Evolutionary conservation across 2,329 filamentous ascomycete genomes (phyloP), one percentile per base, ranked within the genome.

Genomic region (Claviceps spartinae): DNA sequence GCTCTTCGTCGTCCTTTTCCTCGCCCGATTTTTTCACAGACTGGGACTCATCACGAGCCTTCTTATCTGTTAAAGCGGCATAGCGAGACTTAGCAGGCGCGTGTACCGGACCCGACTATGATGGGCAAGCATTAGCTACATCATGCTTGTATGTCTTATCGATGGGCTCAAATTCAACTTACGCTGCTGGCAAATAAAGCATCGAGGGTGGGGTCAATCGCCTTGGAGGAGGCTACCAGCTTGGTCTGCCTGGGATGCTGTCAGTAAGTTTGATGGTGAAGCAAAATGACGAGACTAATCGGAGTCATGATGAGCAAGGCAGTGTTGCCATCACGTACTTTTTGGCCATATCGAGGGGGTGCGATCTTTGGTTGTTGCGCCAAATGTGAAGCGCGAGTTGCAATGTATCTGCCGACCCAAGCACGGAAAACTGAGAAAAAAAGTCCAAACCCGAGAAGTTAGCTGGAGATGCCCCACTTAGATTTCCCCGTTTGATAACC

Each of bases 121-220:
- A 47, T 42, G 51, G 16, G 26, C 47, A 11, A 51, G 18, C 3
- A 9, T 36, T 30, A 51, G 14, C 14, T 6, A 16, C 36, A 26
- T 11, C 14, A 50, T 40, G n/a, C 14, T 30, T 46, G 22, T 14
- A 46, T 18, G 5, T 26, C 4, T 20, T 18, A 4, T 30, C 18
- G 38, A 11, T 18, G n/a, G 14, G 18, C 22, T 20, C 22, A 40
- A 11, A 11, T 34, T 34, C 24, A 36, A 76, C 82, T 71, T 76
- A 88, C 85, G 72, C 85, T 88, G 53, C 76, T 72, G 53, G 82
- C 76, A 69, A 89, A 89, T 41, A 89, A 74, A 55, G 83, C 81
- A 61, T 82, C 75, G 58, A 89, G 72, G 52, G 75, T 70, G 64
- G 85, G 83, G 71, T 89, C 85, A 54, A 88, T 72, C 54, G 75